Percentiles rank a stretch among this genome's conserved stretches.
Conservation (phyloP, 305 asterid genomes). For the Fraxinus baroniana region DNA sequence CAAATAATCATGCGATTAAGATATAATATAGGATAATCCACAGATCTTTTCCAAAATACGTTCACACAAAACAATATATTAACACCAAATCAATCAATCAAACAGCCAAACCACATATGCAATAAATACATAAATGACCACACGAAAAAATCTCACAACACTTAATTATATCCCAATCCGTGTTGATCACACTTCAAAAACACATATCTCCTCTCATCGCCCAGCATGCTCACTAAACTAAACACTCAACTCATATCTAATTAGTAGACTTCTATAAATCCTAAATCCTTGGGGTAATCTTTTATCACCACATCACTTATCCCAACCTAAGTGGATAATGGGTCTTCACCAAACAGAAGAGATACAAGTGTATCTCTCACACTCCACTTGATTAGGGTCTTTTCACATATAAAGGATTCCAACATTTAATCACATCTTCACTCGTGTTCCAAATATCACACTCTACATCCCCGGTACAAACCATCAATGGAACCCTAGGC, state of each 20-base stretch:
- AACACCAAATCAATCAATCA: background rate
- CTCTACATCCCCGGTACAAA: no score
- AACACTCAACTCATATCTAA: background rate
- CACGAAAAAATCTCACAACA: background rate
- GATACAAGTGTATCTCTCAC: background rate
- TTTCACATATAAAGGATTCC: background rate
- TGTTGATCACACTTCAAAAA: background rate
- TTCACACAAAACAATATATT: background rate
- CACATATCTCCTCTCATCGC: background rate
- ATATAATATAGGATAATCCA: no score
- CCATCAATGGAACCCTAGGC: no score
- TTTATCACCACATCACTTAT: background rate
- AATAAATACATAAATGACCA: background rate
- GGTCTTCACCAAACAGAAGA: background rate
- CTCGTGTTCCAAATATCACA: no score
- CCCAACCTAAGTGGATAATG: background rate
- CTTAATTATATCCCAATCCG: background rate
- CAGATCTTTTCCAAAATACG: background rate
- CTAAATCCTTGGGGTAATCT: background rate
- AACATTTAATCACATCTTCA: no score
- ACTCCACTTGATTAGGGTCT: background rate
- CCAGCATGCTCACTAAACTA: background rate
- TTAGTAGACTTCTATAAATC: background rate
- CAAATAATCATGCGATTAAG: background rate
- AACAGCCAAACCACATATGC: background rate